These are phyloP conservation scores for Ampelocalamus luodianensis DNA, from an alignment of 176 grass and related monocot species.

Conservation along the genomic window DNA sequence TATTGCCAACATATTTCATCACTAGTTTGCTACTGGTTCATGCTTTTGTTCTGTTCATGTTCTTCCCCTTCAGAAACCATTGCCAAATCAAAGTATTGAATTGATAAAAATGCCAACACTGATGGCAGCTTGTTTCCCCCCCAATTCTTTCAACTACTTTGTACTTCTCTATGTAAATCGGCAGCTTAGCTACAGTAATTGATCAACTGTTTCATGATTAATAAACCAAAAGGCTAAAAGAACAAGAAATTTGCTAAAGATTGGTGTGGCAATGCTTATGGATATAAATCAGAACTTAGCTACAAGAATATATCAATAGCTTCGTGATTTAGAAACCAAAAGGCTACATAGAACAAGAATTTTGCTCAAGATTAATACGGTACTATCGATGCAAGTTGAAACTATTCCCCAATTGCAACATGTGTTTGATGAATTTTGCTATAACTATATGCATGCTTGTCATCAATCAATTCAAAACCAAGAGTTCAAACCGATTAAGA, in stretches of 20 bases:
- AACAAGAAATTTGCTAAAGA: neutral
- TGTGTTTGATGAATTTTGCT: conserved; percentile 17
- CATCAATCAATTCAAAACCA: neutral
- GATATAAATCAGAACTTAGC: neutral
- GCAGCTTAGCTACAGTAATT: neutral
- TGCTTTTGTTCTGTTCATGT: neutral
- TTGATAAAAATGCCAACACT: neutral
- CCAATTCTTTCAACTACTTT: neutral
- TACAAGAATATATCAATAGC: neutral
- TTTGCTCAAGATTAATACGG: neutral
- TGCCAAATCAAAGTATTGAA: neutral
- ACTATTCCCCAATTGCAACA: neutral
- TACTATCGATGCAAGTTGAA: conserved; percentile 19
- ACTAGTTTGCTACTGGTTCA: neutral
- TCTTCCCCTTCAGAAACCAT: neutral
- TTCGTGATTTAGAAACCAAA: neutral
- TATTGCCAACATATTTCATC: conserved; percentile 2
- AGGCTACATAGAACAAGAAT: neutral
- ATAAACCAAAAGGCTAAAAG: neutral
- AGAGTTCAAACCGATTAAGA: neutral
- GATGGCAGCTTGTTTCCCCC: neutral
- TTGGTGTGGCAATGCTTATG: neutral
- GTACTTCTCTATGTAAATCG: neutral
- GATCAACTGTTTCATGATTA: neutral
- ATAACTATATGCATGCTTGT: neutral